Evolutionary conservation across 345 rosid species (phyloP).

Genomic region (Eucalyptus paniculata): DNA sequence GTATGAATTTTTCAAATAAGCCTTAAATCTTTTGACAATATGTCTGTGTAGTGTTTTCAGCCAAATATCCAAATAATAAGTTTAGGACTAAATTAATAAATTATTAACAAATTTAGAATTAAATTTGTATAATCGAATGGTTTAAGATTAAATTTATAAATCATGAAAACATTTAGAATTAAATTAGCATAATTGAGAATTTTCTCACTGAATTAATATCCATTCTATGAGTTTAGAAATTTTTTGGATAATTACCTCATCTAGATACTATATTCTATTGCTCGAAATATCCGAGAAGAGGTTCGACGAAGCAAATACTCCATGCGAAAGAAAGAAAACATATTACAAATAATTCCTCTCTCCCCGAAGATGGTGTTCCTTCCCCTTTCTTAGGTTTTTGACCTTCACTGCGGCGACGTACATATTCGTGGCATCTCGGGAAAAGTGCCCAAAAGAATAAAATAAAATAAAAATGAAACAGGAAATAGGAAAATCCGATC

Average conservation of each 20-base stretch:
- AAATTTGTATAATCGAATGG: fast-evolving
- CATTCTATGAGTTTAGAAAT: fast-evolving
- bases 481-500: neutral
- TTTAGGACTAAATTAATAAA: no score
- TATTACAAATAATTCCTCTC: neutral
- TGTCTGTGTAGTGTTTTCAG: fast-evolving
- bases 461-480: neutral
- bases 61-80: no score
- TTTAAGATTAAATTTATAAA: no score
- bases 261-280: neutral
- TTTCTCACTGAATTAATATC: fast-evolving
- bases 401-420: neutral
- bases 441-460: neutral
- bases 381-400: neutral
- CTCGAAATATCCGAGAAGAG: neutral
- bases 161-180: no score
- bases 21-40: no score
- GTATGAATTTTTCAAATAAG: no score
- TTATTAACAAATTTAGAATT: fast-evolving
- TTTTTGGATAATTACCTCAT: no score
- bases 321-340: neutral
- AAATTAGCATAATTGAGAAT: fast-evolving
- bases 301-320: neutral
- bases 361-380: neutral
- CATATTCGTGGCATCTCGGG: neutral